phyloP scores from a whole-genome alignment of 1,139 yeast species.

The Hyphopichia buzzinii region DNA sequence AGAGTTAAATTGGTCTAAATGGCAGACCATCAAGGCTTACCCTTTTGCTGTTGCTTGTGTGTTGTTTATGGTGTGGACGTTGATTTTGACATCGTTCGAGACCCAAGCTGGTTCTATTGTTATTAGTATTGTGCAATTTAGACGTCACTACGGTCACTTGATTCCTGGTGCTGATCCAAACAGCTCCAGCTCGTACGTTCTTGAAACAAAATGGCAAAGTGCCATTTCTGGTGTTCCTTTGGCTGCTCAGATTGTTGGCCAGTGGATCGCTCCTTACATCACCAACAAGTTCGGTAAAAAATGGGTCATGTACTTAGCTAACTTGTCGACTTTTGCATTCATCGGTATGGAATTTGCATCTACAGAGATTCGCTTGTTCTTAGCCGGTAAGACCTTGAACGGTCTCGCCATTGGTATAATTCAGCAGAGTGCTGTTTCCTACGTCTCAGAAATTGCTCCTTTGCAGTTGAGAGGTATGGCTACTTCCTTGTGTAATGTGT shows the following conservation, averaged over 20 bases:
- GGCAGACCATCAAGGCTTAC: slow-evolving; percentile 4
- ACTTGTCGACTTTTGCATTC: slow-evolving; percentile 16
- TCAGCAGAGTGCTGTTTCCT: slow-evolving; percentile 18
- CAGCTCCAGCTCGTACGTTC: slow-evolving; percentile 4
- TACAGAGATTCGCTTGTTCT: slow-evolving; percentile 18
- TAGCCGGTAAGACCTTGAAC: slow-evolving; percentile 24
- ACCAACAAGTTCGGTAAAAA: slow-evolving; percentile 19
- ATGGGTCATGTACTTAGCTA: slow-evolving; percentile 9
- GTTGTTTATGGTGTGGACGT: slow-evolving; percentile 5
- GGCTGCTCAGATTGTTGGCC: slow-evolving; percentile 19
- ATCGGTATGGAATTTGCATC: slow-evolving; percentile 25
- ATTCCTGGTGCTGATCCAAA: slow-evolving; percentile 12
- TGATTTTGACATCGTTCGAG: slow-evolving; percentile 14
- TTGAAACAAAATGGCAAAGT: slow-evolving; percentile 31
- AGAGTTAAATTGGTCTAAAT: slow-evolving; percentile 1
- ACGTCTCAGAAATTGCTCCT: slow-evolving; percentile 30
- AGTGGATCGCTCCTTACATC: slow-evolving; percentile 11
- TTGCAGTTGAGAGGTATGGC: slow-evolving; percentile 24
- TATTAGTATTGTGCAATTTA: slow-evolving; percentile 19
- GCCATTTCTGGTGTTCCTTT: slow-evolving; percentile 25
- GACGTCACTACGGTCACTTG: slow-evolving; percentile 24
- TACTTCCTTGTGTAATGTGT: slow-evolving; percentile 21
- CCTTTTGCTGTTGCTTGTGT: slow-evolving; percentile 8
- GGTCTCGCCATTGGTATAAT: slow-evolving; percentile 25
- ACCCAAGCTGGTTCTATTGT: slow-evolving; percentile 22